Evolutionary conservation across 768 basidiomycete species (phyloP), one percentile per base, ranked within the genome.

Genomic region (Imleria badia): DNA sequence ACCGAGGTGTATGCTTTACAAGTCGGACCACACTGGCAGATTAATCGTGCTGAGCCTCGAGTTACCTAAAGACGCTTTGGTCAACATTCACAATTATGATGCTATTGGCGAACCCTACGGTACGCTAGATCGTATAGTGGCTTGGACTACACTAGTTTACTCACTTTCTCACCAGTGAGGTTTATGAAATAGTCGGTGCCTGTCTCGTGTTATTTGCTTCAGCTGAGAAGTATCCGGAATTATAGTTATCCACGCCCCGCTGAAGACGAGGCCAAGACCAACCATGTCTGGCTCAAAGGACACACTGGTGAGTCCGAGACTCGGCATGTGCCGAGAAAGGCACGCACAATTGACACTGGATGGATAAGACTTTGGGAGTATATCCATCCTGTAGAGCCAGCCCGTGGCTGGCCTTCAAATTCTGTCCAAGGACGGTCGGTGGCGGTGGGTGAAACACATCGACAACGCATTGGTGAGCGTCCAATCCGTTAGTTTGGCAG

Each of bases 171-270:
- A 19, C 31, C 50, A 85, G 84, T 80, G 7, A 75, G 84, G 43
- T 84, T 81, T 66, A 85, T 85, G 82, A 85, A 86, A 71, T 86
- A 86, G 83, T 83, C 29, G 13, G 81, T 59, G 3, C n/a, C 42
- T 13, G 9, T 40, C 20, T 29, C 14, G 22, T 26, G 29, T 12
- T 15, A 6, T 26, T 26, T 6, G 26, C 26, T 3, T 26, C 26
- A 44, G 6, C 51, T 41, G n/a, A 55, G 26, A n/a, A 11, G 15
- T 11, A 43, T 26, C 17, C 22, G 1, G 6, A 15, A 5, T 19
- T 23, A 31, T 43, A 84, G 82, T 62, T 80, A 80, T 57, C 81
- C 81, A 5, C 75, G 80, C 22, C 69, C 75, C 1, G 62, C 71
- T 33, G 80, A 79, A 22, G 82, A 84, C 11, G 82, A 83, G 54